phyloP scores from a whole-genome alignment of 2,329 filamentous ascomycete species.

The Bipolaris oryzae region DNA sequence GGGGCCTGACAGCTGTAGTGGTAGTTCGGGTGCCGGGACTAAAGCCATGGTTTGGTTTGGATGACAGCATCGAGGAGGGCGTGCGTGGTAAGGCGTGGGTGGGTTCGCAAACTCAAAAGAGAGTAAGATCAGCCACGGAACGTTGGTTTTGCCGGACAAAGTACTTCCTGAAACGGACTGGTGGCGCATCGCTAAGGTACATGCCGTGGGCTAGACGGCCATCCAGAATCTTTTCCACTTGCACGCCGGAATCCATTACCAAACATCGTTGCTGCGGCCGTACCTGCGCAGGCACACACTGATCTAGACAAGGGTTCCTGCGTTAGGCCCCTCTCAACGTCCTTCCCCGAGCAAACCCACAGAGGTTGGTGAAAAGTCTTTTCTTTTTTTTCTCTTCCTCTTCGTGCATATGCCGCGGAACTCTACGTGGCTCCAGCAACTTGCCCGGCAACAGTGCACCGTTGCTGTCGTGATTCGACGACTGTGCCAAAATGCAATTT shows the following conservation, averaged over 20 bases:
- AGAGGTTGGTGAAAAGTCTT: slow-evolving; percentile 11
- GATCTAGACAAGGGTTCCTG: slow-evolving; percentile 18
- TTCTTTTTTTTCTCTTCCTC: not conserved
- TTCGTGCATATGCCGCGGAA: slow-evolving; percentile 18
- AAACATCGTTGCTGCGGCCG: slow-evolving; percentile 23
- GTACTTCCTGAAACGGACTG: slow-evolving; percentile 11
- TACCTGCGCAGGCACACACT: slow-evolving; percentile 20
- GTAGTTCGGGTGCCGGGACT: not conserved
- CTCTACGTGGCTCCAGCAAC: slow-evolving; percentile 26
- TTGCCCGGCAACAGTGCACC: slow-evolving; percentile 12
- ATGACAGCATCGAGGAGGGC: slow-evolving; percentile 6
- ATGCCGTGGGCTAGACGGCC: slow-evolving; percentile 16
- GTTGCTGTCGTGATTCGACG: slow-evolving; percentile 18
- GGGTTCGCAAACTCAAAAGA: slow-evolving; percentile 5
- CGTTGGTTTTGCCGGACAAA: slow-evolving; percentile 16
- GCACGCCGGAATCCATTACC: slow-evolving; percentile 2
- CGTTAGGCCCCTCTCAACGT: slow-evolving; percentile 15
- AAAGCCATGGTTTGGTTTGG: not conserved
- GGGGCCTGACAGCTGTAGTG: not conserved
- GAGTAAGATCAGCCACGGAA: slow-evolving; percentile 13
- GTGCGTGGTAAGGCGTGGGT: slow-evolving; percentile 7
- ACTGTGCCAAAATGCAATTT: slow-evolving; percentile 19
- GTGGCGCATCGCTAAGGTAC: slow-evolving; percentile 7
- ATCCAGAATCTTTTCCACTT: slow-evolving; percentile 7
- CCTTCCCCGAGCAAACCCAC: slow-evolving; percentile 9